phyloP scores from a whole-genome alignment of 345 rosid genomes.

The Ricinus communis region DNA sequence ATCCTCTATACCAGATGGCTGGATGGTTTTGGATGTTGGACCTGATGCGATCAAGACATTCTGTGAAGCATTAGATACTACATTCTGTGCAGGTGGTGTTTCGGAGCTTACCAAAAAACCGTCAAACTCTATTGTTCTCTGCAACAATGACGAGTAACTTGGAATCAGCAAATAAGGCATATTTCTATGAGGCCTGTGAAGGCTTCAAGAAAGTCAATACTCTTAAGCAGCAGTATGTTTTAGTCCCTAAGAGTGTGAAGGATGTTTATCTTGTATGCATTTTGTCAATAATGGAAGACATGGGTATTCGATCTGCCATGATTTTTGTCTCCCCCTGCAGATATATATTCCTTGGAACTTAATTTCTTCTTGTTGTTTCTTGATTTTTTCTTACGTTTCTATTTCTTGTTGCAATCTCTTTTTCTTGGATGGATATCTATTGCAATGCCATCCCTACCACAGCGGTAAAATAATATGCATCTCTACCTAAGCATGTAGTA shows the following conservation, averaged over 20 bases:
- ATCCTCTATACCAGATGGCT: constrained; percentile 74
- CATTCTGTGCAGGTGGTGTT: constrained; percentile 71
- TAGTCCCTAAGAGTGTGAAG: constrained; percentile 72
- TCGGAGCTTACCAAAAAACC: constrained; percentile 63
- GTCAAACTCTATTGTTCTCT: constrained; percentile 88
- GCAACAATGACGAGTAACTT: constrained; percentile 91
- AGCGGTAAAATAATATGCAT: not conserved
- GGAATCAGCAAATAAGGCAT: constrained; percentile 74
- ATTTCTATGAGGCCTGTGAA: constrained; percentile 91
- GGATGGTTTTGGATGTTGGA: constrained; percentile 97
- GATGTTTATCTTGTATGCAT: constrained; percentile 77
- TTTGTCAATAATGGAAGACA: constrained; percentile 75
- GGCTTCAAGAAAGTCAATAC: constrained; percentile 88
- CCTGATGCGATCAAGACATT: constrained; percentile 78
- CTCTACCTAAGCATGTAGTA: not conserved
- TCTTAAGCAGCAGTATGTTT: constrained; percentile 76
- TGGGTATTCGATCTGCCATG: constrained; percentile 85
- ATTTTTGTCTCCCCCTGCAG: constrained; percentile 97
- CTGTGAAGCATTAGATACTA: constrained; percentile 59
- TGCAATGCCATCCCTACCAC: not conserved
- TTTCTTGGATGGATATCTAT: too few relatives aligned
- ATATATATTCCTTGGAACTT: constrained; percentile 29
- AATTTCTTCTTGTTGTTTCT: not conserved
- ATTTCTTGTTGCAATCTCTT: not conserved
- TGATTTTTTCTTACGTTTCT: not conserved